Percentiles rank a stretch among this genome's conserved stretches.
Conservation (phyloP, 2,329 filamentous ascomycete species). For the Nothopassalora personata region DNA sequence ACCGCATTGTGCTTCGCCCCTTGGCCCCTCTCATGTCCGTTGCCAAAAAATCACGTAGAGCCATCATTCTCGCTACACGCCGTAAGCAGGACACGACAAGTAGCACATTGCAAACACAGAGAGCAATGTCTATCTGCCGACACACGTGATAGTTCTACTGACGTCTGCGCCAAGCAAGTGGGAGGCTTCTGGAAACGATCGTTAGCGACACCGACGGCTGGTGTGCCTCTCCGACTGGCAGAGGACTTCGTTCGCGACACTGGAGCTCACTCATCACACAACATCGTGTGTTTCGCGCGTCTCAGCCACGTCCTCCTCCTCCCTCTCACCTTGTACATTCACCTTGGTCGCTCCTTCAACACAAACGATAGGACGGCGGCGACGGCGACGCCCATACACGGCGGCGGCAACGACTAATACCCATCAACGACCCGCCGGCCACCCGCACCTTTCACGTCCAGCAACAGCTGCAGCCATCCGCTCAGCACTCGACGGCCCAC, state of each 20-base stretch:
- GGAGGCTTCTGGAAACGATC: slow-evolving; percentile 4
- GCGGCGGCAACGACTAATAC: not conserved
- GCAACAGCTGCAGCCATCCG: not conserved
- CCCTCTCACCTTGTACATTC: not conserved
- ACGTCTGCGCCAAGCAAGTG: not conserved
- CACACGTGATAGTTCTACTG: slow-evolving; percentile 7
- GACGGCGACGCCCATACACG: not conserved
- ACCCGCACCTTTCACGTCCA: not conserved
- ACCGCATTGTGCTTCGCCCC: slow-evolving; percentile 1
- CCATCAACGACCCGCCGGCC: not conserved
- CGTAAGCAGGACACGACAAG: not conserved
- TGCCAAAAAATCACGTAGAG: not conserved
- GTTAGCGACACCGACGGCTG: not conserved
- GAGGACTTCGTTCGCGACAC: not conserved
- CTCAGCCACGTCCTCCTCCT: not conserved
- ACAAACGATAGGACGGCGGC: not conserved
- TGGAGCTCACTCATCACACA: not conserved
- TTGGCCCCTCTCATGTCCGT: not conserved
- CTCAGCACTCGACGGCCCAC: not conserved
- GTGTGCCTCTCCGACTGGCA: not conserved
- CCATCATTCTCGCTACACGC: not conserved
- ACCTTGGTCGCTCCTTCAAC: not conserved
- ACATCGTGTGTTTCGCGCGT: not conserved
- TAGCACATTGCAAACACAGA: not conserved
- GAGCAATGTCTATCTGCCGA: not conserved